These are phyloP conservation scores for Clavispora fructus DNA, from an alignment of 805 yeast species.

Conservation along the genomic window DNA sequence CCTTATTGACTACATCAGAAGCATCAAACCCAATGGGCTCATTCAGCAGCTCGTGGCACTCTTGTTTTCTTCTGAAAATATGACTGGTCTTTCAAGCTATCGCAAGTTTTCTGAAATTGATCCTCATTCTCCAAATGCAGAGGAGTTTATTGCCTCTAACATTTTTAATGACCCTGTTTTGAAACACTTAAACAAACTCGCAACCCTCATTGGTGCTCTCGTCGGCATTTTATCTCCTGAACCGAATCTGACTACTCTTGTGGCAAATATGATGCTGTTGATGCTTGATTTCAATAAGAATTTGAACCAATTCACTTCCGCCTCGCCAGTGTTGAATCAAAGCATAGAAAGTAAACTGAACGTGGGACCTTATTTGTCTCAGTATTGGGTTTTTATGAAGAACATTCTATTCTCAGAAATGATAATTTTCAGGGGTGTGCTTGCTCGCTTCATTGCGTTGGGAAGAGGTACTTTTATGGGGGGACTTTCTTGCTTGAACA, in stretches of 20 bases:
- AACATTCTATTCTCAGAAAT: constrained; percentile 43
- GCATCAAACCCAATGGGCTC: constrained; percentile 11
- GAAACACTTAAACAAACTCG: constrained; percentile 45
- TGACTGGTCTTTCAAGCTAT: constrained; percentile 10
- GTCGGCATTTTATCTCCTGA: constrained; percentile 14
- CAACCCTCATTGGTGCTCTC: constrained; percentile 40
- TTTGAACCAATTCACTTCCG: constrained; percentile 12
- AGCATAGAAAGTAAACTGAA: constrained; percentile 1
- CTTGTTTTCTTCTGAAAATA: not conserved
- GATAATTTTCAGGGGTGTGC: constrained; percentile 46
- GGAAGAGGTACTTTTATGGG: not conserved
- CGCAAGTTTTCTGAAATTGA: constrained; percentile 12
- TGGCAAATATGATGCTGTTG: constrained; percentile 15
- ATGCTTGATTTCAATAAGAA: constrained; percentile 27
- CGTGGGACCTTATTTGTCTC: constrained; percentile 13
- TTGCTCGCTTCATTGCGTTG: constrained; percentile 31
- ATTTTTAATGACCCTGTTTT: constrained; percentile 36
- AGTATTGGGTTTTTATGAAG: constrained; percentile 37
- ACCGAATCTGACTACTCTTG: constrained; percentile 14
- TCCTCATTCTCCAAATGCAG: constrained; percentile 9
- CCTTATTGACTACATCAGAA: constrained; percentile 17
- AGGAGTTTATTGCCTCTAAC: constrained; percentile 6
- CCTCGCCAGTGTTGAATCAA: constrained; percentile 10
- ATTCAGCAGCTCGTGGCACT: constrained; percentile 3
- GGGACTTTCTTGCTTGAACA: not conserved